These are phyloP conservation scores for Sporothrix curviconia DNA, from an alignment of 2,329 filamentous ascomycete species.

Conservation along the genomic window DNA sequence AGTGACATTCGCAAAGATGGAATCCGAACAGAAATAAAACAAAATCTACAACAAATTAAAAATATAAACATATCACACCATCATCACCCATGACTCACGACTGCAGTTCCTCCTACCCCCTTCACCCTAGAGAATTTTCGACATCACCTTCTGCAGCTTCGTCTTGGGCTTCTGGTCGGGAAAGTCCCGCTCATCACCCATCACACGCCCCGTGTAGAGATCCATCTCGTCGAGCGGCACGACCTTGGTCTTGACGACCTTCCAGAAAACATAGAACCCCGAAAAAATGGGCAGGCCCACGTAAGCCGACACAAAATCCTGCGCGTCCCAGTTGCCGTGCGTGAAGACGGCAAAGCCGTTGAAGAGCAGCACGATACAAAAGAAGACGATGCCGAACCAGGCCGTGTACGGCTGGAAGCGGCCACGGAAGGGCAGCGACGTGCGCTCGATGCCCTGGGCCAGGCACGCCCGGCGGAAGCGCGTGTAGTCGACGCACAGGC, in stretches of 20 bases:
- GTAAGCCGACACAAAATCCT: constrained; percentile 28
- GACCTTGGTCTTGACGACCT: neutral
- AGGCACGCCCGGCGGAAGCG: constrained; percentile 60
- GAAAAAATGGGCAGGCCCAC: constrained; percentile 27
- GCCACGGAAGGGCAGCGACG: constrained; percentile 58
- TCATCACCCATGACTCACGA: too few species aligned
- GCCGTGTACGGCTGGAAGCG: constrained; percentile 62
- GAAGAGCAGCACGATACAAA: constrained; percentile 59
- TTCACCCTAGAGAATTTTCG: neutral
- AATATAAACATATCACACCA: too few species aligned
- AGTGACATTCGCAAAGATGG: too few species aligned
- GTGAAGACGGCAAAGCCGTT: constrained; percentile 68
- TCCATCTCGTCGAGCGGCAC: neutral
- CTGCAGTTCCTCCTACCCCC: neutral
- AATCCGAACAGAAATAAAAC: neutral
- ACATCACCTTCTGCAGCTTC: neutral
- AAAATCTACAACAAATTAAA: neutral
- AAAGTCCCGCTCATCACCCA: neutral
- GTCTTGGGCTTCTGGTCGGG: neutral
- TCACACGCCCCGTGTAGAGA: neutral
- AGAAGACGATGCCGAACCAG: constrained; percentile 55
- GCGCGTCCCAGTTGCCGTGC: constrained; percentile 35
- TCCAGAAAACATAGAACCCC: neutral
- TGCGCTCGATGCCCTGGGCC: constrained; percentile 56
- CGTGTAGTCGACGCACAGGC: constrained; percentile 61